These are phyloP conservation scores for Agrocybe praecox DNA, from an alignment of 768 basidiomycete genomes.

Conservation along the genomic window DNA sequence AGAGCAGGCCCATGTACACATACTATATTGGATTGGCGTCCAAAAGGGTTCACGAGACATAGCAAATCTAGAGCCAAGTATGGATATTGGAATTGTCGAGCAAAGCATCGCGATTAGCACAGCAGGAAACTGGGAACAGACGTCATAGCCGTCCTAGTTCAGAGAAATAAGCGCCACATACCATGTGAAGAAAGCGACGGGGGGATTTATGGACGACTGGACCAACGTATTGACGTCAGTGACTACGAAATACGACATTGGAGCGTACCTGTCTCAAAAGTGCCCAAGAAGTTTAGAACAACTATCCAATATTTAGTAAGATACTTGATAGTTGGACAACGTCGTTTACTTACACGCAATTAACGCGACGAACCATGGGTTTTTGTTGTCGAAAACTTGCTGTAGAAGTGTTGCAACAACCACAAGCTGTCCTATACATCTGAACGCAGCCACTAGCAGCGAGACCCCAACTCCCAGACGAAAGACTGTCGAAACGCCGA, in stretches of 20 bases:
- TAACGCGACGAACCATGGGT: constrained; percentile 71
- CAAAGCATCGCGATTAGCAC: constrained; percentile 69
- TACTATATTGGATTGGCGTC: constrained; percentile 82
- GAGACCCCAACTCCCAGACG: constrained; percentile 72
- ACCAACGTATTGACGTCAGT: neutral
- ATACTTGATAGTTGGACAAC: neutral
- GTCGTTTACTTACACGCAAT: constrained; percentile 61
- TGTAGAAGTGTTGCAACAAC: constrained; percentile 72
- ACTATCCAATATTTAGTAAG: constrained; percentile 34
- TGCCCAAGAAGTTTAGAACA: constrained; percentile 75
- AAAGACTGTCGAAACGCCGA: constrained; percentile 61
- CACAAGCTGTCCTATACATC: constrained; percentile 80
- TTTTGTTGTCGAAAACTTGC: constrained; percentile 74
- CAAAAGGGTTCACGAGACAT: constrained; percentile 83
- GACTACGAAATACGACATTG: neutral
- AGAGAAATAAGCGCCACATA: constrained; percentile 21
- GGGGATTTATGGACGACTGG: constrained; percentile 80
- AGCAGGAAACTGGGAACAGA: constrained; percentile 55
- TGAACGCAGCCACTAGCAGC: constrained; percentile 66
- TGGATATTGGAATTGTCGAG: constrained; percentile 80
- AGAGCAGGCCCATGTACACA: constrained; percentile 17
- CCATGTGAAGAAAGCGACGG: constrained; percentile 75
- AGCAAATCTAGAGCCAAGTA: constrained; percentile 73
- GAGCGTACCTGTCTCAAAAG: constrained; percentile 69
- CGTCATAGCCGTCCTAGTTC: neutral